Evolutionary conservation across 306 rosid species (phyloP), one percentile per base, ranked within the genome.

Genomic region (Oxytropis ochrocephala): DNA sequence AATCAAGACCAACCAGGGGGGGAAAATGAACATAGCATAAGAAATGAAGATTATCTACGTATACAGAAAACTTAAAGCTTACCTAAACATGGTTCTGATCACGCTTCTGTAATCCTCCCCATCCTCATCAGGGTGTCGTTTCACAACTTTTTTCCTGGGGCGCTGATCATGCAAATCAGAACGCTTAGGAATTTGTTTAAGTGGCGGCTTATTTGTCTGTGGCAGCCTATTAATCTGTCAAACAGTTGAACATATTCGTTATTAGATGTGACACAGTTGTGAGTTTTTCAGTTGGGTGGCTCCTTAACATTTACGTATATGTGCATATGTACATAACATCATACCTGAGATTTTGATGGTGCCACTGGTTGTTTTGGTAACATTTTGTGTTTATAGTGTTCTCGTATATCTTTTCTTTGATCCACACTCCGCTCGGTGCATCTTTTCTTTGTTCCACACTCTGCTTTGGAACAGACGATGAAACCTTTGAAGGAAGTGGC

Each of bases 61-160:
- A 54, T 7, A 54, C 11, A 55, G 17, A 49, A n/a, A 60, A 76
- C 27, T 19, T 8, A 27, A 17, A 24, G 17, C 84, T 80, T 80
- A 91, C 99, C 78, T 2, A 29, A 88, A 85, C 91, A 94, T 76
- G 46, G 72, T 18, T 83, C 97, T 81, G 85, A 94, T 85, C 84
- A 67, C 41, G 0, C 8, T 53, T 43, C 78, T 76, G 35, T 79
- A 51, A 64, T 89, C 86, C 55, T 58, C 46, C 32, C 39, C 89
- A 24, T 41, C 85, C 7, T 80, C 85, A 5, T 14, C 87, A 6
- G 73, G 66, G 35, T 27, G 24, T 13, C 75, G 74, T 50, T 82
- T 79, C 36, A 50, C 35, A 51, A 87, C 85, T 65, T 78, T 88
- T 73, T 75, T 94, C 85, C 83, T 85, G 57, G 87, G 96, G 33